These are phyloP conservation scores for Ceriops decandra DNA, from an alignment of 345 rosid genomes.

Conservation along the genomic window DNA sequence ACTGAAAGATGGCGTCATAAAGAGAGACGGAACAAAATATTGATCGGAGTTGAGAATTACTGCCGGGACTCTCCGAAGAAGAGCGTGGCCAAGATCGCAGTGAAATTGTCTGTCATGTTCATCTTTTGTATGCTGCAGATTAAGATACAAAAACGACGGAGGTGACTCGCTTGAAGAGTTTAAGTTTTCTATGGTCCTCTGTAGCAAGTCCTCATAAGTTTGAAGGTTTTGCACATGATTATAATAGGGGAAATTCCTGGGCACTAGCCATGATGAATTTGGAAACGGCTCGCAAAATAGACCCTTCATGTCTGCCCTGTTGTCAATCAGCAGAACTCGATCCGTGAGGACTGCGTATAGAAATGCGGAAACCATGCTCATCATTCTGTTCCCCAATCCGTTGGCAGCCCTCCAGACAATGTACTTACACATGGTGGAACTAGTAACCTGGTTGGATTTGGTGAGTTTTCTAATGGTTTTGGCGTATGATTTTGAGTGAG, in stretches of 20 bases:
- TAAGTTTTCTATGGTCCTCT: neutral
- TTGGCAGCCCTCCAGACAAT: constrained; percentile 20
- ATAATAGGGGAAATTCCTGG: constrained; percentile 6
- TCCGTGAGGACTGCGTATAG: constrained; percentile 25
- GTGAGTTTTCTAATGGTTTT: neutral
- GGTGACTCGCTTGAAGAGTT: neutral
- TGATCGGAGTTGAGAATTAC: constrained; percentile 19
- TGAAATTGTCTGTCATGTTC: constrained; percentile 16
- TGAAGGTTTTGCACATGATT: neutral
- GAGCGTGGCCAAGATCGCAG: constrained; percentile 9
- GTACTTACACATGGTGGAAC: constrained; percentile 15
- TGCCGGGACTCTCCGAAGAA: constrained; percentile 12
- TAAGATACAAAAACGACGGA: constrained; percentile 14
- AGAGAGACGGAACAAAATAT: constrained; percentile 20
- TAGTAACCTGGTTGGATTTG: neutral
- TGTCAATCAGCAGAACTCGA: constrained; percentile 19
- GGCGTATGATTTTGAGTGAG: constrained; percentile 10
- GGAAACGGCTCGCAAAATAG: constrained; percentile 32
- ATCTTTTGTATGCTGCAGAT: constrained; percentile 5
- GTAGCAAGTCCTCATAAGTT: constrained; percentile 11
- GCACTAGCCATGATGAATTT: constrained; percentile 22
- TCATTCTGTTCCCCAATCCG: constrained; percentile 26
- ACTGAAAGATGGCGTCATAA: constrained; percentile 12
- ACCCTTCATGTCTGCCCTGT: constrained; percentile 12
- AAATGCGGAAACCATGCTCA: constrained; percentile 25